A percentile compares a stretch with the other conserved stretches of the same genome.
Evolutionary conservation across 2,329 filamentous ascomycete genomes (phyloP).

Genomic region (Pestalotiopsis sp.): DNA sequence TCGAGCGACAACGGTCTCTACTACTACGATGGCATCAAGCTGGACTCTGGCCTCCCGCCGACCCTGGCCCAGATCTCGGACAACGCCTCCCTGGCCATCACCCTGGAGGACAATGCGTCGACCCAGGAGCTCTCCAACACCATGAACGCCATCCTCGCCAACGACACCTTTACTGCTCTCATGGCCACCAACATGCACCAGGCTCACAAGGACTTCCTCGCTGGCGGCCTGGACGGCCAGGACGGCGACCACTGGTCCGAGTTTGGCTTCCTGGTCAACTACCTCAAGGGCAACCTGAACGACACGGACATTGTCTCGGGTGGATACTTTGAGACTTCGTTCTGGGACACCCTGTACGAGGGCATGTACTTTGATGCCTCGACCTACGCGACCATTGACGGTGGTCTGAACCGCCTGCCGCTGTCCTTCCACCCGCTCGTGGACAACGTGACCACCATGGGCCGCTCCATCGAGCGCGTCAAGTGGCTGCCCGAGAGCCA

Average conservation of each 20-base stretch:
- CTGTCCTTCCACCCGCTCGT: conserved; percentile 65
- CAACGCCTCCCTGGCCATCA: conserved; percentile 43
- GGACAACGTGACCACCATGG: conserved; percentile 56
- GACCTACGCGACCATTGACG: conserved; percentile 66
- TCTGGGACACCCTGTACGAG: conserved; percentile 57
- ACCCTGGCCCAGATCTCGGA: conserved; percentile 48
- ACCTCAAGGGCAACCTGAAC: conserved; percentile 55
- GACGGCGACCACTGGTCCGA: conserved; percentile 68
- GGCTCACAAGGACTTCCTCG: conserved; percentile 43
- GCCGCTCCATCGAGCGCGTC: conserved; percentile 59
- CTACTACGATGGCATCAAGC: conserved; percentile 48
- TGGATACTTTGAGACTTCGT: conserved; percentile 42
- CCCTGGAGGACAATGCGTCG: conserved; percentile 34
- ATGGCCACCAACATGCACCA: conserved; percentile 46
- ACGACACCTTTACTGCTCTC: conserved; percentile 36
- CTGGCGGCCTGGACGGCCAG: conserved; percentile 33
- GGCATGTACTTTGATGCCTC: conserved; percentile 61
- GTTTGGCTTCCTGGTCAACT: conserved; percentile 63
- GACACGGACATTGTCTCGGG: conserved; percentile 53
- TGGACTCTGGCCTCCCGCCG: conserved; percentile 55
- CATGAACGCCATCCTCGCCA: conserved; percentile 37
- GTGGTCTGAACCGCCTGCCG: conserved; percentile 56
- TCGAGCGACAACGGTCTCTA: conserved; percentile 55
- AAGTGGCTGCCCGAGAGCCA: conserved; percentile 50
- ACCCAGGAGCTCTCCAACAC: conserved; percentile 38